Evolutionary conservation across 495 filamentous ascomycete species (phyloP), one percentile per base, ranked within the genome.

Genomic region (Evernia prunastri): DNA sequence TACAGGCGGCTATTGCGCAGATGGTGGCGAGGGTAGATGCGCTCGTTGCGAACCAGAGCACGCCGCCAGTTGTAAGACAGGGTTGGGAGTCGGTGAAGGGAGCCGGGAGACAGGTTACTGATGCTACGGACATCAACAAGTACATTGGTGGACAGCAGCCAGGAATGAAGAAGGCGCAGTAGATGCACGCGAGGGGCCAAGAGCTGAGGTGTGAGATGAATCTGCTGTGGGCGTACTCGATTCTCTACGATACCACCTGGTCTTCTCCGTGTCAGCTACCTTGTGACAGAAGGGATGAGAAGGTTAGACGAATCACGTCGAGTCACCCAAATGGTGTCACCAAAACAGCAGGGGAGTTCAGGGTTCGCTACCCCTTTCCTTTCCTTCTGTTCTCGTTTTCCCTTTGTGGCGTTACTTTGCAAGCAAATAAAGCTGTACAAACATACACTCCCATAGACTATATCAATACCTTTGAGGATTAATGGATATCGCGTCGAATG

Each of bases 11-110:
- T 45, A 85, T 97, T 68, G 77, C 80, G 63, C 82, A 87, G 63
- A 73, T 93, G 60, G 86, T 85, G 67, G 85, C 86, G 31, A 84
- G 90, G 63, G 80, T 89, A 54, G 93, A 98, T 78, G 85, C 87
- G 58, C 75, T 91, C 20, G 80, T 95, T 51, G 89, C 89, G 59
- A 90, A 91, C 73, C 90, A 96, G 79, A 87, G 85, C 74, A 91
- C 88, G 49, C 94, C 95, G 2, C 92, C 94, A 6, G 86, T 79
- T n/a, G 88, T 83, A 56, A 87, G 89, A 68, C 85, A 91, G 70
- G 86, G 80, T 45, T 98, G 94, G 94, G 89, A 89, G 61, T 75
- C 78, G 43, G 80, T 91, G 73, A 97, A 97, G 88, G 80, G 80
- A 59, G 72, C 79, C 27, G 79, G 87, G 43, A 80, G 82, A 70